Evolutionary conservation across 73 alveolate species (phyloP), one percentile per base, ranked within the genome.

Genomic region (Halteria grandinella): DNA sequence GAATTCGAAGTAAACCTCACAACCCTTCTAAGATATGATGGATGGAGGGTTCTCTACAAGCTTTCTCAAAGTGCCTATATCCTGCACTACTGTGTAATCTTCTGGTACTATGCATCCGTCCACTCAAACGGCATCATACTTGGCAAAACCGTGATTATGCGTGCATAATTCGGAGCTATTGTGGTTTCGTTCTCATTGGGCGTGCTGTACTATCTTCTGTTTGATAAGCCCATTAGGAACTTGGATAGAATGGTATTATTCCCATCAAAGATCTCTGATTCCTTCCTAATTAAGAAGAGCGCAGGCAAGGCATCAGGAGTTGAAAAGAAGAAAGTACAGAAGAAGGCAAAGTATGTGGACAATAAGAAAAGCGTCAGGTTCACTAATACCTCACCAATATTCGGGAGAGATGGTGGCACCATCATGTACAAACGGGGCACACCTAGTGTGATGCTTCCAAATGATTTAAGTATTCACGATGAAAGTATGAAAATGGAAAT

Each of bases 51-150:
- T 4, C 34, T 60, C 17, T 60, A 60, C 23, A 60, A 60, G 27
- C 34, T 60, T 14, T 44, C 77, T 10, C 18, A 15, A 40, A n/a
- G 60, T 1, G 20, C 27, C 1, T 60, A 60, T 27, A 37, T 60
- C 32, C 3, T 21, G 25, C 77, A 60, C 27, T 60, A 6, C 24
- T 12, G 37, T 41, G 51, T 60, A 3, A 1, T 60, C 11, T 60
- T 60, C 41, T 60, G 77, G 77, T 60, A 36, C 27, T 60, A 60
- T 60, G 77, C 59, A 40, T 60, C 77, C n/a, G 43, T 40, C 12
- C 4, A 8, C 17, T 5, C 15, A 6, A 7, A n/a, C 7, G 59
- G 77, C 2, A 2, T 5, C 2, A n/a, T 60, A 8, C 48, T 60
- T 1, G 27, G 77, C 34, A 49, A 60, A 23, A 40, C 60, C 60